Evolutionary conservation across 2,329 filamentous ascomycete genomes (phyloP), one percentile per base, ranked within the genome.

Genomic region (Graphiopsis chlorocephala): DNA sequence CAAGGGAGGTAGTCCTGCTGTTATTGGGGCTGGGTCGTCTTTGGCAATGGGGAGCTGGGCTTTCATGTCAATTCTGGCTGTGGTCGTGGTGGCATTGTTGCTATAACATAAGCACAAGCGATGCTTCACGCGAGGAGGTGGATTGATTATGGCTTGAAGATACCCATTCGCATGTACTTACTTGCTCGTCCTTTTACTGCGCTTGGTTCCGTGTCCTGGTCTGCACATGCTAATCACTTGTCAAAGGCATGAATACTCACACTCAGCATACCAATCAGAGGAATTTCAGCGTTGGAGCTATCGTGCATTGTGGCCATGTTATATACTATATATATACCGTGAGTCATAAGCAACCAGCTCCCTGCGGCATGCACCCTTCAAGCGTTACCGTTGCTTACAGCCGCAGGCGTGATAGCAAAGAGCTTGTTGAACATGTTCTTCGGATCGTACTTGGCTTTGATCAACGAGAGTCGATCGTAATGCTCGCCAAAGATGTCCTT

Each of bases 391-490:
- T 55, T 14, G 28, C 14, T 2, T 38, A 38, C n/a, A n/a, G 17
- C 25, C 23, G 48, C 63, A 15, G 66, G 58, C 57, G 64, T 65
- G 28, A 74, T 72, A 3, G 71, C 61, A 28, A 74, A 74, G 17
- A 71, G 68, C 67, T 81, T 82, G 52, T 79, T 75, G 68, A 83
- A 84, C 20, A 82, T 69, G 67, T 81, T 82, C 4, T 65, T 73
- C 2, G 81, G 80, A 68, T 83, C 82, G 65, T 82, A 83, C 61
- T 74, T 74, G 23, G 74, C 76, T 72, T 84, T 83, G 47, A 83
- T 68, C 5, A 70, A 68, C 67, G 79, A 76, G 52, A 84, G 68
- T 8, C 76, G 71, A 2, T 68, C 67, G 45, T 79, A 78, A 63
- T 83, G 82, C 14, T 74, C 74, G 2, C 81, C 82, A 67, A 82